These are phyloP conservation scores for Cyclotella distinguenda DNA, from an alignment of 108 stramenopile genomes.

Conservation along the genomic window DNA sequence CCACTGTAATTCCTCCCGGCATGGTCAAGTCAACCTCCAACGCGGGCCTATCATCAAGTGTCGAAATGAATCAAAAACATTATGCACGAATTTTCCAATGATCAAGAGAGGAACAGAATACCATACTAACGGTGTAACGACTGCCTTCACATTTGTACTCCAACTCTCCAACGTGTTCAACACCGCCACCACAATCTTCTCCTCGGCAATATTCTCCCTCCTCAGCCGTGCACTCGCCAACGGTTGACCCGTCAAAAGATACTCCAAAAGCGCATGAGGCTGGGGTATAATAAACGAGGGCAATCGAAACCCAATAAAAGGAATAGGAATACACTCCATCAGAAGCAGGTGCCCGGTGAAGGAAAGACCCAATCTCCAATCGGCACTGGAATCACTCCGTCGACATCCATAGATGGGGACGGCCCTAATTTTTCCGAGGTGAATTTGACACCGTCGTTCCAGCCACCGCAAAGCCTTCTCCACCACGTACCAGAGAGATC, in stretches of 20 bases:
- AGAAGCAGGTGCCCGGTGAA: slow-evolving; percentile 79
- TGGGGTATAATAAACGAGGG: slow-evolving; percentile 88
- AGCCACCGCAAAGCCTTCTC: slow-evolving; percentile 83
- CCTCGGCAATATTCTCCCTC: slow-evolving; percentile 77
- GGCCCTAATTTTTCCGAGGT: slow-evolving; percentile 68
- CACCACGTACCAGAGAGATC: slow-evolving; percentile 62
- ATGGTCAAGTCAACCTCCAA: slow-evolving; percentile 78
- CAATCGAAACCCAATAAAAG: slow-evolving; percentile 72
- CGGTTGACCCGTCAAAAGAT: slow-evolving; percentile 72
- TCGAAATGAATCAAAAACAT: too few species aligned
- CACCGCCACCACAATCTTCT: slow-evolving; percentile 65
- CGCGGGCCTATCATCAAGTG: too few species aligned
- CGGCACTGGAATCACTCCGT: slow-evolving; percentile 32
- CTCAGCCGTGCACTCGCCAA: slow-evolving; percentile 72
- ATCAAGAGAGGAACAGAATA: too few species aligned
- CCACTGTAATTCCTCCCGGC: slow-evolving; percentile 77
- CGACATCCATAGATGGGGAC: slow-evolving; percentile 65
- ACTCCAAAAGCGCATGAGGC: slow-evolving; percentile 79
- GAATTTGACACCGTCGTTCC: slow-evolving; percentile 75
- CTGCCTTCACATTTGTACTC: slow-evolving; percentile 62
- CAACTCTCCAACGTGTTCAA: slow-evolving; percentile 67
- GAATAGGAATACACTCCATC: slow-evolving; percentile 77
- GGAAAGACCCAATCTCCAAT: slow-evolving; percentile 77
- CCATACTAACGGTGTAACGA: slow-evolving; percentile 70
- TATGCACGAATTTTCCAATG: too few species aligned